Evolutionary conservation across 768 basidiomycete species (phyloP).

Genomic region (Suillus luteus): DNA sequence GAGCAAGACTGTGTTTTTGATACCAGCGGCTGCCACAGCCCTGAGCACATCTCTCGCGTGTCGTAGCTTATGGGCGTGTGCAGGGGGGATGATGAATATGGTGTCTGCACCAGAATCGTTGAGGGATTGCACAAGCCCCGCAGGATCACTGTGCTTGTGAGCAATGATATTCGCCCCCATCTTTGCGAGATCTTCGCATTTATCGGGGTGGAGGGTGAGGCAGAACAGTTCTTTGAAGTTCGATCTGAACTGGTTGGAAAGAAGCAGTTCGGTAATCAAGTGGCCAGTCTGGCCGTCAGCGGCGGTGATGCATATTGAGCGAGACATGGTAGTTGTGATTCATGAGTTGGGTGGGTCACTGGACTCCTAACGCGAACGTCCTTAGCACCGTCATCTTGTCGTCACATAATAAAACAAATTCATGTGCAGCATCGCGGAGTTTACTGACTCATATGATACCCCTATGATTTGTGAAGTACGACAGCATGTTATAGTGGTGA

Average conservation of each 20-base stretch:
- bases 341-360: neutral
- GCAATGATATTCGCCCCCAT: conserved; percentile 2
- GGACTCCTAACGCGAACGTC: neutral
- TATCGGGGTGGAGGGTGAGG: conserved; percentile 1
- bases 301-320: conserved; percentile 32
- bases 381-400: neutral
- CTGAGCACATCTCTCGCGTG: neutral
- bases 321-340: conserved; percentile 12
- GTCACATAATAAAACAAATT: neutral
- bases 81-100: conserved; percentile 13
- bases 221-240: conserved; percentile 16
- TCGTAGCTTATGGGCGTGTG: conserved; percentile 6
- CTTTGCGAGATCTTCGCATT: neutral
- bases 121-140: neutral
- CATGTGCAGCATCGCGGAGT: neutral
- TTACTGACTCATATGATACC: neutral
- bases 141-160: neutral
- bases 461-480: neutral
- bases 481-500: neutral
- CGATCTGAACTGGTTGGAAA: conserved; percentile 18
- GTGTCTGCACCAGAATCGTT: conserved; percentile 7
- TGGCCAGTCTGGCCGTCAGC: conserved; percentile 35
- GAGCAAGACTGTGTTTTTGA: conserved; percentile 11
- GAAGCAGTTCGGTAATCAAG: conserved; percentile 31
- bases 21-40: neutral